These are phyloP conservation scores for Acacia concinna DNA, from an alignment of 331 rosid genomes.

Conservation along the genomic window DNA sequence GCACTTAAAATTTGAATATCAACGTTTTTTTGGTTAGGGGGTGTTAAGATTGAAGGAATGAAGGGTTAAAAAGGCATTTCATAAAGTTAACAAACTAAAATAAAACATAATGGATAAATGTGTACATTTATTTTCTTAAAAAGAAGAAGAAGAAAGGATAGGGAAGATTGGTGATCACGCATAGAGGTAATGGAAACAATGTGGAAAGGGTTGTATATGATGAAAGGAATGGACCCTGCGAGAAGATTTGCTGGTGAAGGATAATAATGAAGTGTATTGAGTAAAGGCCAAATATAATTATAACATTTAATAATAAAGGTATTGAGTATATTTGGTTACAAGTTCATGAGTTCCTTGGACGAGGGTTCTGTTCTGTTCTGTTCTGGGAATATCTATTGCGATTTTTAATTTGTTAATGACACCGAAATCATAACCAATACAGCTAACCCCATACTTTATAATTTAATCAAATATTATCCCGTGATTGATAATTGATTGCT, in stretches of 20 bases:
- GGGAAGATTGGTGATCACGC: neutral
- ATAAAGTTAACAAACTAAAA: no score
- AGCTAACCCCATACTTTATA: neutral
- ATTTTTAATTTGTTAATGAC: constrained; percentile 22
- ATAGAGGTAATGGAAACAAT: neutral
- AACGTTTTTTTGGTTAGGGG: no score
- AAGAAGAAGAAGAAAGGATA: neutral
- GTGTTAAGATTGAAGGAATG: no score
- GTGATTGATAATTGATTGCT: neutral
- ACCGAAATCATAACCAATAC: constrained; percentile 28
- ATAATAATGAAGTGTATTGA: constrained; percentile 29
- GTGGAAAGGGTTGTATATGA: neutral
- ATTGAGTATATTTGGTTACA: neutral
- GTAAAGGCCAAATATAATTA: constrained; percentile 14
- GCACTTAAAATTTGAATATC: no score
- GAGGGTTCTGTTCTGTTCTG: neutral
- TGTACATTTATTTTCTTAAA: no score
- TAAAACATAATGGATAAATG: no score
- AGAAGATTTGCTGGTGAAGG: constrained; percentile 38
- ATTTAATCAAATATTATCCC: neutral
- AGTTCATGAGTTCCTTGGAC: neutral
- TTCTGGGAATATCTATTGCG: neutral
- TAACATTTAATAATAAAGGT: constrained; percentile 5
- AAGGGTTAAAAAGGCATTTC: no score
- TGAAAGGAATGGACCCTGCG: constrained; percentile 21